Percentiles rank a stretch among this genome's conserved stretches.
Conservation (phyloP, 2,329 filamentous ascomycete species). For the Tympanopsis confertula region DNA sequence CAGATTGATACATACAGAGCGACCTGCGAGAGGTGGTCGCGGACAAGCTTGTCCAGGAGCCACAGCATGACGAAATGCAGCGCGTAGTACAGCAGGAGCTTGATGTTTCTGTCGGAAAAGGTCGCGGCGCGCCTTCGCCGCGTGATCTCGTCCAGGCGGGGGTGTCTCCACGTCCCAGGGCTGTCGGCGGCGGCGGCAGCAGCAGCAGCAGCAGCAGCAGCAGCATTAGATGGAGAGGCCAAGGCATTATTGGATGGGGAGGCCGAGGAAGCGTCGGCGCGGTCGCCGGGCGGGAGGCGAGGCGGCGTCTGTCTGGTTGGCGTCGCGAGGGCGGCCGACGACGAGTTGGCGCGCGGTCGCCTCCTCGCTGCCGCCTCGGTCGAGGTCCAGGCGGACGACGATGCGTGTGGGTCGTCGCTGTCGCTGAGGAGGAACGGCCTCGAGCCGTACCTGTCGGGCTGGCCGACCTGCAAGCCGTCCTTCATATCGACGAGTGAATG, state of each 20-base stretch:
- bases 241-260: conserved; percentile 8
- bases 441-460: too few relatives aligned
- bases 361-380: too few relatives aligned
- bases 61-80: conserved; percentile 37
- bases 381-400: too few relatives aligned
- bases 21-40: conserved; percentile 18
- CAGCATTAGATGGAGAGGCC: conserved; percentile 26
- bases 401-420: too few relatives aligned
- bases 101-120: conserved; percentile 69
- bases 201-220: conserved; percentile 11
- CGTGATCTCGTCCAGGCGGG: conserved; percentile 76
- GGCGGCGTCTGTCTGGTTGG: too few relatives aligned
- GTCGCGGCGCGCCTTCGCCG: conserved; percentile 65
- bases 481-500: too few relatives aligned
- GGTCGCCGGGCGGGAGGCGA: too few relatives aligned
- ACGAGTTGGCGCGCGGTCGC: too few relatives aligned
- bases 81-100: conserved; percentile 57
- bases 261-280: too few relatives aligned
- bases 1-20: conserved; percentile 5
- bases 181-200: conserved; percentile 29
- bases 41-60: conserved; percentile 24
- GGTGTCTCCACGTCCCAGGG: conserved; percentile 82
- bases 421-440: too few relatives aligned
- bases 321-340: too few relatives aligned
- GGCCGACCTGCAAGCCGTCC: not conserved